A percentile compares a stretch with the other conserved stretches of the same genome.
Evolutionary conservation across 1,284 basidiomycete species (phyloP).

Genomic region (Omphalotus olearius): DNA sequence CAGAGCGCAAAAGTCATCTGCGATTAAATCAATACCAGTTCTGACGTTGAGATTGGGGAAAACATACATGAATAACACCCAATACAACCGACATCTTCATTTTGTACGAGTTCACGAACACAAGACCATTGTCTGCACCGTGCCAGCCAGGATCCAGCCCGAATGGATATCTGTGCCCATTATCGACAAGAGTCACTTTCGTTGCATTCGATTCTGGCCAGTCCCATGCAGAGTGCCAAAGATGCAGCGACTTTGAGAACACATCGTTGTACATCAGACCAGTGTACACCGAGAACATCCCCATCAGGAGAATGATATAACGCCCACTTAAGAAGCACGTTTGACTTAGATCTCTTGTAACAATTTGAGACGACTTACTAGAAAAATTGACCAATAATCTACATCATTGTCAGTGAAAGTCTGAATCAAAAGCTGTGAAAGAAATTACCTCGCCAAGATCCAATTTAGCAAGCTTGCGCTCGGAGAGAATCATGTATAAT

Average conservation of each 20-base stretch:
- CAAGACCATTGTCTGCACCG: conserved; percentile 85
- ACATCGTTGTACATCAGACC: conserved; percentile 99
- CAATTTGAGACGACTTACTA: conserved; percentile 53
- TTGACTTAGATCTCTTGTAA: neutral
- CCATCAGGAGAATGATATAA: conserved; percentile 99
- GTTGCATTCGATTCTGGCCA: conserved; percentile 53
- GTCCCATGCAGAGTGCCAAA: conserved; percentile 89
- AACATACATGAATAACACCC: conserved; percentile 91
- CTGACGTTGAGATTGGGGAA: conserved; percentile 15
- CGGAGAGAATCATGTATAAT: conserved; percentile 80
- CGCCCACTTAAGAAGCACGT: conserved; percentile 63
- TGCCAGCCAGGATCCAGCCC: conserved; percentile 97
- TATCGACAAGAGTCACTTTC: conserved; percentile 50
- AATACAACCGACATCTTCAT: conserved; percentile 99
- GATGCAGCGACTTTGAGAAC: conserved; percentile 89
- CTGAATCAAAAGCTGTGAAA: neutral
- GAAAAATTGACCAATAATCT: conserved; percentile 91
- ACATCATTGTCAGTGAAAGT: conserved; percentile 7
- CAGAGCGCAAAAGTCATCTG: conserved; percentile 99
- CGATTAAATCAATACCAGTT: neutral
- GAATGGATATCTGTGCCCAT: conserved; percentile 81
- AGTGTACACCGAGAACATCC: conserved; percentile 92
- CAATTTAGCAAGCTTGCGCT: conserved; percentile 75
- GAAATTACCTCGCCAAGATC: conserved; percentile 73
- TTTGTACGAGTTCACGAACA: conserved; percentile 99